These are phyloP conservation scores for Sideroxylon spinosum DNA, from an alignment of 179 eudicot species.

Conservation along the genomic window DNA sequence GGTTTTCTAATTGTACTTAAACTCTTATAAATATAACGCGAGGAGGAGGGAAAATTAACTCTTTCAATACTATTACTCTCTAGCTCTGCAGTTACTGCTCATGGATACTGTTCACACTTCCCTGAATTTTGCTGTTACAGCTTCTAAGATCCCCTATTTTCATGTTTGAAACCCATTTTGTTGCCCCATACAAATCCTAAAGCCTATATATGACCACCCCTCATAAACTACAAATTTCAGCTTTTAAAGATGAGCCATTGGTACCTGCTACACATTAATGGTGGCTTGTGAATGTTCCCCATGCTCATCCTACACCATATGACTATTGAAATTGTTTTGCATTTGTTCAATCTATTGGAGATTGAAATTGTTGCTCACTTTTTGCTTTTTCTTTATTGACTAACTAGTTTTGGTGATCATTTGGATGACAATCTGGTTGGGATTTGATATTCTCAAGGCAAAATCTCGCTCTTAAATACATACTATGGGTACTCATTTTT, in stretches of 20 bases:
- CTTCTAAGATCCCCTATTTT: no score
- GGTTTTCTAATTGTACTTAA: no score
- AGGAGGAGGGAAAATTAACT: no score
- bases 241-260: background rate
- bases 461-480: background rate
- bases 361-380: background rate
- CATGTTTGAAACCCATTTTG: no score
- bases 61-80: no score
- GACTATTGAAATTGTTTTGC: background rate
- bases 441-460: no score
- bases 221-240: background rate
- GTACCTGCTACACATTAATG: background rate
- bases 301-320: background rate
- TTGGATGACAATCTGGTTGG: background rate
- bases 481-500: background rate
- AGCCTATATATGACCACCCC: background rate
- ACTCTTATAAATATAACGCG: no score
- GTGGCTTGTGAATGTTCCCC: background rate
- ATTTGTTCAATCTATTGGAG: background rate
- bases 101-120: no score
- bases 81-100: no score
- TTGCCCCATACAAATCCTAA: no score
- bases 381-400: background rate
- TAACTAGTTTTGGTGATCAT: conserved; percentile 4
- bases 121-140: no score